Conservation (phyloP, 192 early-diverging fungal genomes). For the Coemansia sp. region DNA sequence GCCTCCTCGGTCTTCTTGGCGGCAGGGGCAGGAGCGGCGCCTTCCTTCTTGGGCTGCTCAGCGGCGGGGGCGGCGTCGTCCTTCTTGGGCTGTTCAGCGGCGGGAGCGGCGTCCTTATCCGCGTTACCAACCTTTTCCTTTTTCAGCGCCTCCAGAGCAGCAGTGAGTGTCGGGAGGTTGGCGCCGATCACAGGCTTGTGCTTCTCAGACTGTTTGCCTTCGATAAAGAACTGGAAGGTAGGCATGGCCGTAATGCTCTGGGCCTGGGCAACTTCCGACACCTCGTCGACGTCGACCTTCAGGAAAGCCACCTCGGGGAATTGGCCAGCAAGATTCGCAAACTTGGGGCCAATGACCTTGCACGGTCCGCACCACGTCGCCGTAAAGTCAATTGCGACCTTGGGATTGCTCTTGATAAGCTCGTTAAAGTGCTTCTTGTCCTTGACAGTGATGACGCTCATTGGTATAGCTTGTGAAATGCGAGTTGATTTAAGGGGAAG, state of each 20-base stretch:
- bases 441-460: constrained; percentile 1
- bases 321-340: constrained; percentile 59
- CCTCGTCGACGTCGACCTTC: constrained; percentile 86
- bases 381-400: constrained; percentile 72
- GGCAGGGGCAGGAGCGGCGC: neutral
- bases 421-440: constrained; percentile 9
- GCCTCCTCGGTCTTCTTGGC: neutral
- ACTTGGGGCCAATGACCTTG: constrained; percentile 71
- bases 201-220: constrained; percentile 59
- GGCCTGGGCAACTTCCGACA: constrained; percentile 36
- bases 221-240: constrained; percentile 76
- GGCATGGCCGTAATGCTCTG: constrained; percentile 70
- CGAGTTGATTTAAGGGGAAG: neutral
- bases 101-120: neutral
- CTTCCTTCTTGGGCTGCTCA: neutral
- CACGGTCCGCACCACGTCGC: constrained; percentile 90
- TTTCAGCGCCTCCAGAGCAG: neutral
- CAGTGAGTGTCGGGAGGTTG: constrained; percentile 10
- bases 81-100: constrained; percentile 1
- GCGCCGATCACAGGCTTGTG: constrained; percentile 25
- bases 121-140: neutral
- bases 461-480: neutral
- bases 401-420: constrained; percentile 33
- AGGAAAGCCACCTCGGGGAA: constrained; percentile 66
- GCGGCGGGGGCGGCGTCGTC: neutral